phyloP scores from a whole-genome alignment of 805 yeast species.

The Yamadazyma akitaensis region DNA sequence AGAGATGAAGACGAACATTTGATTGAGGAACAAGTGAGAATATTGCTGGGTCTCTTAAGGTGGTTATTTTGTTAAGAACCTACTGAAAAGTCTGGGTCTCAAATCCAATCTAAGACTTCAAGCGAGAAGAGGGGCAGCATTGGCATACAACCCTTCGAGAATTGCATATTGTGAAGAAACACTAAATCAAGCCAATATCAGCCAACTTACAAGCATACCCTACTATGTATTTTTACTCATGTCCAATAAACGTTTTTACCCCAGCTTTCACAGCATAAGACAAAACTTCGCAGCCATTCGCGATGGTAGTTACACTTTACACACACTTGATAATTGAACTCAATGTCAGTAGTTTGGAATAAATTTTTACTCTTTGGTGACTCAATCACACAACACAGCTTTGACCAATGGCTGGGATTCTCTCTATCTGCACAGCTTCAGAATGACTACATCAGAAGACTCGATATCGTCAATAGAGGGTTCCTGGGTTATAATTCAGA shows the following conservation, averaged over 20 bases:
- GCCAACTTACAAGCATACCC: no score
- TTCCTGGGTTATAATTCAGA: constrained; percentile 72
- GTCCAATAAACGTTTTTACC: not conserved
- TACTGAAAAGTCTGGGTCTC: no score
- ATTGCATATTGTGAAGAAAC: no score
- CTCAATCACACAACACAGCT: constrained; percentile 60
- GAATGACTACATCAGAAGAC: constrained; percentile 49
- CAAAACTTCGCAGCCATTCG: not conserved
- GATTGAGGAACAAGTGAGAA: not conserved
- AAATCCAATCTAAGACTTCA: no score
- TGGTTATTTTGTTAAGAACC: not conserved
- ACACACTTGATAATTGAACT: not conserved
- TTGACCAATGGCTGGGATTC: constrained; percentile 37
- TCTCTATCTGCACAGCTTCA: constrained; percentile 50
- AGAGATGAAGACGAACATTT: not conserved
- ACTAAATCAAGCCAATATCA: no score
- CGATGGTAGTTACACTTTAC: not conserved
- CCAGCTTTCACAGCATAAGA: not conserved
- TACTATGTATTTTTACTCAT: no score
- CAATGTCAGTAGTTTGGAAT: constrained; percentile 15
- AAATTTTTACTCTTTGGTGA: constrained; percentile 68
- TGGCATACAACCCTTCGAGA: no score
- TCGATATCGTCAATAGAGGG: constrained; percentile 74
- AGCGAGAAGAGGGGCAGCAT: no score
- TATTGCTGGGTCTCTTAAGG: not conserved